Base-by-base conservation (phyloP, 73 alveolate species). In the Tetrahymena elliotti region DNA sequence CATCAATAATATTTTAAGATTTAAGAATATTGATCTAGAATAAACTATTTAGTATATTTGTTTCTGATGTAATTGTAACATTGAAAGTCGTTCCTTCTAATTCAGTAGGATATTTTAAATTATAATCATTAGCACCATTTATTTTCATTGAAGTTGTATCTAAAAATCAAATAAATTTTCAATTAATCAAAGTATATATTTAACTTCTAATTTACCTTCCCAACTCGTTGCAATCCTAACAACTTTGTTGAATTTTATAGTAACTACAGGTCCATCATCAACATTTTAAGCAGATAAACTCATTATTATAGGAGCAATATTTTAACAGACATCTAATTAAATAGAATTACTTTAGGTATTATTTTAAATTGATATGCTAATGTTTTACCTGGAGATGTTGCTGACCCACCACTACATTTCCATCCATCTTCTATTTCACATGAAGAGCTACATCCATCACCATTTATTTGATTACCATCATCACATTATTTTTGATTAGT, bases 361-460 rank as follows among this genome's bases (percentile, higher is more conserved):
- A 22, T 31, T 7, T 22, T 8, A 24, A 18, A 13, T 6, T 68
- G 11, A 53, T 16, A 68, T 27, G 6, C 1, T 18, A n/a, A 68
- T 68, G 16, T 16, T 27, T 68, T 93, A 52, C 93, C 95, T 54
- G 98, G 94, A 7, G 94, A 82, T 47, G 92, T 13, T 8, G 53
- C 36, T 8, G 83, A 18, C 16, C 84, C 93, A 13, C 96, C 95
- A 33, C 84, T 47, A 39, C 98, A 97, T 33, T 36, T 68, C 95
- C 96, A 97, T 11, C 97, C 97, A 16, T 24, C 31, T 35, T 93
- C 96, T 34, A 93, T 35, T 68, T 31, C 40, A 35, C 96, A 93
- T 16, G 33, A 36, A 53, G 47, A 39, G 31, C 94, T 39, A 39
- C 98, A 96, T 16, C 98, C 98, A 96, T 96, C 98, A 10, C 97